Percentiles rank a stretch among this genome's conserved stretches.
Conservation (phyloP, 2,329 filamentous ascomycete genomes). For the Fusarium albosuccineum region DNA sequence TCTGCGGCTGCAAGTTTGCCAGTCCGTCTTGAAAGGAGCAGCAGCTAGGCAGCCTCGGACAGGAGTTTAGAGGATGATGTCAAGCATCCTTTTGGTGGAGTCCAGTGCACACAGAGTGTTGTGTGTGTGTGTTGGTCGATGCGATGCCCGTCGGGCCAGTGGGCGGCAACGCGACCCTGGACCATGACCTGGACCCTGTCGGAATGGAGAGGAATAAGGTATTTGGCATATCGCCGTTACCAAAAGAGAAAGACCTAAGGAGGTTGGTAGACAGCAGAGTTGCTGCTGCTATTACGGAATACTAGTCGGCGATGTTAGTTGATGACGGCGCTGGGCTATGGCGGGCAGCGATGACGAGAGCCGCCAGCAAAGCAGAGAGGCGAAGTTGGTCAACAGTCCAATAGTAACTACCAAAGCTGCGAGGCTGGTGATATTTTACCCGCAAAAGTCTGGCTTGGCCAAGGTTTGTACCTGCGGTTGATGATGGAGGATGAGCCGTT, state of each 20-base stretch:
- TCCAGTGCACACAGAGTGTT: conserved; percentile 1
- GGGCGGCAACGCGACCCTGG: conserved; percentile 9
- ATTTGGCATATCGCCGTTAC: conserved; percentile 14
- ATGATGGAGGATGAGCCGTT: conserved; percentile 16
- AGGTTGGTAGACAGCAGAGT: conserved; percentile 22
- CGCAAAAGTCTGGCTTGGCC: conserved; percentile 15
- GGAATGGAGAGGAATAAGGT: neutral
- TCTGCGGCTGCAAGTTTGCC: conserved; percentile 34
- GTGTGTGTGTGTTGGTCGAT: conserved; percentile 10
- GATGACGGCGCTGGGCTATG: conserved; percentile 37
- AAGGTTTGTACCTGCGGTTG: conserved; percentile 3
- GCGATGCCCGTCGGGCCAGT: conserved; percentile 8
- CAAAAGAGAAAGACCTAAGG: conserved; percentile 15
- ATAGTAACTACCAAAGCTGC: conserved; percentile 9
- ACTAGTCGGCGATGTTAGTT: conserved; percentile 29
- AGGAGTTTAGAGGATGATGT: conserved; percentile 31
- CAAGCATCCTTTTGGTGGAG: conserved; percentile 21
- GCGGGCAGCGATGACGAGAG: conserved; percentile 13
- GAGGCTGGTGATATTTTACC: conserved; percentile 37
- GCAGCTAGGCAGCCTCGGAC: conserved; percentile 30
- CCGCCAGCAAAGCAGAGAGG: conserved; percentile 8
- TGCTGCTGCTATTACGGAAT: neutral
- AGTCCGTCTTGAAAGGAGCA: conserved; percentile 23
- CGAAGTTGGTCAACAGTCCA: conserved; percentile 10
- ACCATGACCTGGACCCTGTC: conserved; percentile 4